Evolutionary conservation across 768 basidiomycete genomes (phyloP), one percentile per base, ranked within the genome.

Genomic region (Infundibulicybe gibba): DNA sequence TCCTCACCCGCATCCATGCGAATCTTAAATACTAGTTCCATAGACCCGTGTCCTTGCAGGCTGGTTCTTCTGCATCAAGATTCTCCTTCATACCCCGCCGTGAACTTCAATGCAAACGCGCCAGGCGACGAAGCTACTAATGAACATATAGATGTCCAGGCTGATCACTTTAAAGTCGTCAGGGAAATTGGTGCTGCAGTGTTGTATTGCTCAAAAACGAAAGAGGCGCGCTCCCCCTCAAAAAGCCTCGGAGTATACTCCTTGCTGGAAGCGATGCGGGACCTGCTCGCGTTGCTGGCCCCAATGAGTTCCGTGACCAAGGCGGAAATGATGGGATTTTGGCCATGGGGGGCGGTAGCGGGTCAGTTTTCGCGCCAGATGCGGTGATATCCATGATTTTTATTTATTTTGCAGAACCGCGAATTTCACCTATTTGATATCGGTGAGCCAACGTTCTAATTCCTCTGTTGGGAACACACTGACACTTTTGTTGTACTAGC

Each of bases 331-430:
- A 63, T 10, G 85, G 85, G 0, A 70, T 81, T 14, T 70, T 90
- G 20, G 85, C 84, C 14, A 79, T 86, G 77, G 87, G 86, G 6
- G 90, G 88, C 86, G 87, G 85, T 41, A 80, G 76, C 19, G 85
- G 83, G 41, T 30, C n/a, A n/a, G 41, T 19, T 38, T 14, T 38
- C 35, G 14, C 10, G 17, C 10, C 35, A 6, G 17, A 14, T 38
- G n/a, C 17, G 4, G 3, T 38, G 4, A 38, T 6, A 38, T n/a
- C 35, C 35, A n/a, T n/a, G 17, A 14, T 38, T 10, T 6, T n/a
- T 10, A 38, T 84, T 68, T 56, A 64, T 85, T 50, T 67, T 74
- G 34, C 1, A 51, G 54, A 0, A 74, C 73, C 2, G 66, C 57
- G 6, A 65, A 59, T 17, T 54, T 61, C 31, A 72, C 61, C 3